Base-by-base conservation (phyloP, 116 monocot species). In the Papilionanthe hybrid region DNA sequence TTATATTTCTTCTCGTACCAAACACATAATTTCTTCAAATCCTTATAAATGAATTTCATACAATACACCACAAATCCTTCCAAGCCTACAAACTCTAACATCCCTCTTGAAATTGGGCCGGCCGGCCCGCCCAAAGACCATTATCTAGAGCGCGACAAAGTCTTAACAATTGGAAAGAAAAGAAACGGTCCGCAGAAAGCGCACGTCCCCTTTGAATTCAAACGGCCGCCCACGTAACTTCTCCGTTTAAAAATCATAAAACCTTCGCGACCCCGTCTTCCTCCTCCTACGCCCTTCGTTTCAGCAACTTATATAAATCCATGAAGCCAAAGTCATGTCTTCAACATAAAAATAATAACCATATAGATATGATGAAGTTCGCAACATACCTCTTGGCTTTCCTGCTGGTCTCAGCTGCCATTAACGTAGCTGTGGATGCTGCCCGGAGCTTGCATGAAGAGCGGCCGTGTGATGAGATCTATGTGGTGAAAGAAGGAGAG, bases 401-500 rank as follows among this genome's bases (percentile, higher is more conserved):
- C n/a, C 15, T 75, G 27, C 1, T 75, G 49, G 27, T 75, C 75
- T 48, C 75, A 7, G 50, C 50, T 28, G 45, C 75, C 27, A 49
- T 49, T 15, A 48, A 15, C 6, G 49, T 27, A 29, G 7, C 10
- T 5, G 75, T 12, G 18, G 27, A 13, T 1, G 49, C 20, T 1
- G 49, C 20, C 10, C n/a, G 75, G 1, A 47, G 25, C 25, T 45
- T 50, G 11, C 27, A 28, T 20, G 42, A 48, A 5, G 23, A 20
- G 4, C 20, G 55, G 28, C 72, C 63, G 17, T 87, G 83, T 74
- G 78, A 81, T 8, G 83, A 83, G 78, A 5, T 83, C 12, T 87
- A 83, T 25, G 74, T 83, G 13, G 87, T 75, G 3, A 37, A 81
- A 43, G 83, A 87, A 69, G 87, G 83, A 18, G 87, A 87, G 75